These are phyloP conservation scores for Debaryomyces fabryi DNA, from an alignment of 1,139 yeast genomes.

Conservation along the genomic window DNA sequence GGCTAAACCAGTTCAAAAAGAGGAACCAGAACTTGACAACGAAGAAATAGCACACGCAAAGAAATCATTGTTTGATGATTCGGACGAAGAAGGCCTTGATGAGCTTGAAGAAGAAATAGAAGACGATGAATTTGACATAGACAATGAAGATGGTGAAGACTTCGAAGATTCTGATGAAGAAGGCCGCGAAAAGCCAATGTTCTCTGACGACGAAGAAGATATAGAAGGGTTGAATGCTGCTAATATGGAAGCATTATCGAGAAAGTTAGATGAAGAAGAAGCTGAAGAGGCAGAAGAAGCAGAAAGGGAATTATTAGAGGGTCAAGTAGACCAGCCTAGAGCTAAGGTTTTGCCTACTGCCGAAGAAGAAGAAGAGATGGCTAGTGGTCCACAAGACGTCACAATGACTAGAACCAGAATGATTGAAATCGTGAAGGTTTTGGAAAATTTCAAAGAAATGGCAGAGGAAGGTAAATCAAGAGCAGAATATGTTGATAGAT, in stretches of 20 bases:
- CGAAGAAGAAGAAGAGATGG: constrained; percentile 55
- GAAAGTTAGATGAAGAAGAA: constrained; percentile 70
- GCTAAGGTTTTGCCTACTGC: constrained; percentile 68
- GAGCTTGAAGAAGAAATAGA: constrained; percentile 38
- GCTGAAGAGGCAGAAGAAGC: constrained; percentile 77
- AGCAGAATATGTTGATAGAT: constrained; percentile 74
- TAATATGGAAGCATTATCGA: constrained; percentile 82
- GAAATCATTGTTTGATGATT: constrained; percentile 77
- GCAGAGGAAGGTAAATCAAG: constrained; percentile 89
- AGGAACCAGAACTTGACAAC: constrained; percentile 57
- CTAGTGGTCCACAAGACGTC: constrained; percentile 66
- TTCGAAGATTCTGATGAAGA: constrained; percentile 58
- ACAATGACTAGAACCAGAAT: constrained; percentile 88
- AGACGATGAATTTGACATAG: constrained; percentile 60
- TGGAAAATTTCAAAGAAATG: constrained; percentile 83
- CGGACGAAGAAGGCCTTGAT: constrained; percentile 46
- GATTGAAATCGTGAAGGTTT: constrained; percentile 93
- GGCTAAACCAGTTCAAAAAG: constrained; percentile 46
- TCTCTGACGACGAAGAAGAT: constrained; percentile 82
- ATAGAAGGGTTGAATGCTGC: constrained; percentile 80
- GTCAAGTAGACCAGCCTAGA: constrained; percentile 65
- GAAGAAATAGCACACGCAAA: constrained; percentile 58
- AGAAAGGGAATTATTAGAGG: constrained; percentile 68
- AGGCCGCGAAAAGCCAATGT: constrained; percentile 69
- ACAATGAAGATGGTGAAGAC: constrained; percentile 55